Evolutionary conservation across 306 rosid genomes (phyloP), one percentile per base, ranked within the genome.

Genomic region (Cucurbita moschata): DNA sequence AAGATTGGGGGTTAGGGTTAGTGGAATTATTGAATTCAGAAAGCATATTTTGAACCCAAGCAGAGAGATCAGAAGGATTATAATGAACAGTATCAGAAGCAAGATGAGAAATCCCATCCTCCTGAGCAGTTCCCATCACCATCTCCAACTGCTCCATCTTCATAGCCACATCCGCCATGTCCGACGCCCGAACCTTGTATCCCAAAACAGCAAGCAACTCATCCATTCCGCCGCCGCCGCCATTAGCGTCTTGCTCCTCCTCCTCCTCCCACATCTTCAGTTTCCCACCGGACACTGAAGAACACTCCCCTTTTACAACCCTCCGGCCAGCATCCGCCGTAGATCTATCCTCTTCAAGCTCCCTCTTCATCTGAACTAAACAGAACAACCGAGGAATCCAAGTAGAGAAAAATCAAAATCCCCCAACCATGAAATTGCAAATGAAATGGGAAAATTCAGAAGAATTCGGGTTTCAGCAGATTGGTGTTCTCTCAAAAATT

Each of bases 81-180:
- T 82, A 92, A 75, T 92, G 97, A 52, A 89, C 89, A 0, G 94
- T 89, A 37, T 92, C 90, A 1, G 78, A 52, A 38, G 81, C 79
- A 0, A 91, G 91, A 44, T 87, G 88, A 1, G 87, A 88, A 78
- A 88, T 83, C 53, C 88, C 92, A 52, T 87, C 85, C 77, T 86
- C 90, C 16, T 78, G 86, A 10, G 90, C 85, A 51, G 84, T 73
- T 3, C 88, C 90, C 92, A 92, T 84, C 10, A 77, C 87, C 97
- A 92, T 88, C 77, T 89, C 95, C 4, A 89, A 79, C 73, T 88
- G 89, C 77, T 92, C 95, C 0, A 92, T 86, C 81, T 84, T 89
- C 76, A 85, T 85, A 0, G 97, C 97, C 21, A 92, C 95, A 47
- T 85, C 88, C 1, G 86, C 90, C 96, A 92, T 89, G 83, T 92